Base-by-base conservation (phyloP, 805 yeast genomes). In the Schwanniomyces yamadae region DNA sequence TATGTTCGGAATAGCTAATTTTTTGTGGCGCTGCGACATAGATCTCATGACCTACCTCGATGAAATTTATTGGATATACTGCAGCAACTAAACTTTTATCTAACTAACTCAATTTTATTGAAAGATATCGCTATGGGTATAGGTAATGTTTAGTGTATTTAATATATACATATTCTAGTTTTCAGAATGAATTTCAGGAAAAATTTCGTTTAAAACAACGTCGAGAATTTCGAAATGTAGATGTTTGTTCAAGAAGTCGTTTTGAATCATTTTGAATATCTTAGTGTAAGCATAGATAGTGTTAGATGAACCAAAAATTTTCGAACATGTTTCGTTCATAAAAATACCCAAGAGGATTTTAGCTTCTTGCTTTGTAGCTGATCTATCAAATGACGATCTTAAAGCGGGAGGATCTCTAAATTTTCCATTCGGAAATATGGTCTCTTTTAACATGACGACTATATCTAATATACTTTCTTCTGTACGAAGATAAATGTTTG, bases 251-350 rank as follows among this genome's bases (percentile, higher is more conserved):
- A 90, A 60, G 17, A 71, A 68, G 39, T 80, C 84, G 48, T 86
- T 85, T 54, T 90, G 97, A 4, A 85, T 42, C 77, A 84, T 72
- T 8, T 71, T 73, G 55, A 84, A 83, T 1, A 85, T 34, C 28
- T 75, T 66, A 4, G 61, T 58, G 6, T 84, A 73, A 0, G 95
- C 96, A 39, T 65, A 69, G 36, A 66, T 70, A 3, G 95, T 74
- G 42, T 78, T 82, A 6, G 76, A 56, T 3, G 69, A 54, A 0
- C 97, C 96, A 40, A 90, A 87, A 1, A 89, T 73, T 48, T 74
- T 81, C 10, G 90, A 78, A 36, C 84, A 77, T 0, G 80, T 63
- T 37, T 85, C 95, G 14, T 69, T 60, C 52, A 86, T 61, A 33
- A 85, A 71, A 6, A 73, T 61, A 33, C 73, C 78, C 37, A 89